Percentiles rank a stretch among this genome's conserved stretches.
Conservation (phyloP, 2,329 filamentous ascomycete genomes). For the Trichoderma simmonsii region DNA sequence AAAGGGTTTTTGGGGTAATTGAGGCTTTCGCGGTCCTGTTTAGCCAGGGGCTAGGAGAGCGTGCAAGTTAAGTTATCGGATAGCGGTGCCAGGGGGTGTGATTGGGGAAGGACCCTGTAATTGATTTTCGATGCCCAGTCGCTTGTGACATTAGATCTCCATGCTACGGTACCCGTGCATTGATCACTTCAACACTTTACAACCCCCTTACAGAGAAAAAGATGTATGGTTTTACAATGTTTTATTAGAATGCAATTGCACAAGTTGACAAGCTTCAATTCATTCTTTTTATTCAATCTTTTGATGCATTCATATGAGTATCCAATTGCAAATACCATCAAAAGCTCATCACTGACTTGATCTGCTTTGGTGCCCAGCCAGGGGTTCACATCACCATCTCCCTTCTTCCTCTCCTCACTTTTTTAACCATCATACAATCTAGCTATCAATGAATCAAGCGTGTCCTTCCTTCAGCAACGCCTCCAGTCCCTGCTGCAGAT, state of each 20-base stretch:
- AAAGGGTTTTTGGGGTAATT: background rate
- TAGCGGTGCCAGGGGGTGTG: background rate
- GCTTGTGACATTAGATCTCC: background rate
- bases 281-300: background rate
- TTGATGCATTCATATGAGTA: background rate
- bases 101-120: background rate
- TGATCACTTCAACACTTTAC: background rate
- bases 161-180: background rate
- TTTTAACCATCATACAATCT: background rate
- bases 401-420: background rate
- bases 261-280: background rate
- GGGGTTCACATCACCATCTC: background rate
- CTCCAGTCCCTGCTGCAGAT: constrained; percentile 66
- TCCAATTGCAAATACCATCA: background rate
- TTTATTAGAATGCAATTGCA: background rate
- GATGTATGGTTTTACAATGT: background rate
- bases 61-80: background rate
- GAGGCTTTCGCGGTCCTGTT: background rate
- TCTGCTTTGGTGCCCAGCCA: background rate
- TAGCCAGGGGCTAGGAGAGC: constrained; percentile 1
- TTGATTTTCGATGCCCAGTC: background rate
- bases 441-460: background rate
- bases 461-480: constrained; percentile 39
- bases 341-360: background rate
- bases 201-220: background rate